A percentile compares a stretch with the other conserved stretches of the same genome.
Evolutionary conservation across 2,329 filamentous ascomycete species (phyloP).

Genomic region (Sclerotinia nivalis): DNA sequence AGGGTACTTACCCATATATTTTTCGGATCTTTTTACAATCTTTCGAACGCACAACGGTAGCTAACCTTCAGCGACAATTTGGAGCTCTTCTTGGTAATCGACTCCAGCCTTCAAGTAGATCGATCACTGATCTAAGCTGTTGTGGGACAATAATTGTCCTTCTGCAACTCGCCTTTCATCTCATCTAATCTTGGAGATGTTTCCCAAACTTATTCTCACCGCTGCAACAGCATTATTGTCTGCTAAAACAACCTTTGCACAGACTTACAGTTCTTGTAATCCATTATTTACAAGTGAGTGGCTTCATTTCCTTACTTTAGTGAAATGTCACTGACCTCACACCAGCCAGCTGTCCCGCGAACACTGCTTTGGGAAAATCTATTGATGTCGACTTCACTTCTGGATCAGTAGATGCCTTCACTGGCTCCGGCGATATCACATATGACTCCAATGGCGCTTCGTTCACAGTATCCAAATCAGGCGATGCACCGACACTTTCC

Average conservation of each 20-base stretch:
- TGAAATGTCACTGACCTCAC: slow-evolving; percentile 31
- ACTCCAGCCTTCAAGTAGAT: background rate
- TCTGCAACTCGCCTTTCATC: slow-evolving; percentile 14
- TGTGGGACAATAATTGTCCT: slow-evolving; percentile 16
- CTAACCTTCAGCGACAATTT: slow-evolving; percentile 5
- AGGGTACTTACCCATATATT: slow-evolving; percentile 6
- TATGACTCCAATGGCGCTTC: slow-evolving; percentile 76
- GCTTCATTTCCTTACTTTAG: background rate
- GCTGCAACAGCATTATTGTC: slow-evolving; percentile 31
- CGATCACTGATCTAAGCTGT: slow-evolving; percentile 10
- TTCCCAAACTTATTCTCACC: slow-evolving; percentile 32
- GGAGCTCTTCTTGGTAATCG: background rate
- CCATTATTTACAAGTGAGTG: slow-evolving; percentile 47
- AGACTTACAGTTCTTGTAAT: slow-evolving; percentile 59
- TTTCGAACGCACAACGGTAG: slow-evolving; percentile 7
- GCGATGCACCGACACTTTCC: slow-evolving; percentile 81
- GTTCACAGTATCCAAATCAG: slow-evolving; percentile 75
- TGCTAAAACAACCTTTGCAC: slow-evolving; percentile 42
- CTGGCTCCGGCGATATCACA: slow-evolving; percentile 64
- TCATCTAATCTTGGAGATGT: slow-evolving; percentile 29
- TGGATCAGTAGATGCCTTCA: slow-evolving; percentile 77
- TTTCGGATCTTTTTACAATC: background rate
- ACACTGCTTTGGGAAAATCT: slow-evolving; percentile 81
- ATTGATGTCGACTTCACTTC: slow-evolving; percentile 81
- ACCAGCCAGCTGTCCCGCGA: slow-evolving; percentile 63